Evolutionary conservation across 179 eudicot species (phyloP), one percentile per base, ranked within the genome.

Genomic region (Vitellaria paradoxa): DNA sequence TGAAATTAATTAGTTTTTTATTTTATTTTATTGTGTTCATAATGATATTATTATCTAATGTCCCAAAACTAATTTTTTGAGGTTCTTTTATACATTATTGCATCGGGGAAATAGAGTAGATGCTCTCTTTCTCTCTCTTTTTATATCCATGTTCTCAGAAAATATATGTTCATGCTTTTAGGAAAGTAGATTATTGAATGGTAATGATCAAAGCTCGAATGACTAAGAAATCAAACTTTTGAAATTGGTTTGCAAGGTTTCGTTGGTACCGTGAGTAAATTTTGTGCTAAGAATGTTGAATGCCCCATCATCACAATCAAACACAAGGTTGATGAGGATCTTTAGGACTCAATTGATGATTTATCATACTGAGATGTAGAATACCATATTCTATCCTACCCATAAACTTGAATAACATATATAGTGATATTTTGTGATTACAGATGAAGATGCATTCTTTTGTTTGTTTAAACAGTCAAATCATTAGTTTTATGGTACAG

Each of bases 241-340:
- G 17, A n/a, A 56, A 68, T 53, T 57, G 24, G 23, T 37, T 78
- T 87, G 80, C 85, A 96, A 98, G 97, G 97, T 96, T 92, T 96
- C 75, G 94, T 93, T 72, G 98, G 98, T 70, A 89, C 98, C 13
- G 98, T 96, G 84, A 96, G 99, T 75, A 97, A 96, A 79, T 96
- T 93, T n/a, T 93, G 97, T 45, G 90, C 81, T 61, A 96, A 96
- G 92, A 97, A 96, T 86, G 92, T 91, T 9, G 98, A 91, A 67
- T 93, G 98, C 85, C 99, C 98, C 1, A 93, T 93, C 76, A 84
- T 96, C 76, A 86, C 96, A 75, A 93, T 96, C 82, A 93, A 93
- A 81, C 88, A 97, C 74, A 83, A 78, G 26, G 91, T 87, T 42
- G 87, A 87, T 71, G 94, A 89, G 77, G 85, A 93, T 64, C 99